Evolutionary conservation across 2,329 filamentous ascomycete species (phyloP), one percentile per base, ranked within the genome.

Genomic region (Epichloe brachyelytri): DNA sequence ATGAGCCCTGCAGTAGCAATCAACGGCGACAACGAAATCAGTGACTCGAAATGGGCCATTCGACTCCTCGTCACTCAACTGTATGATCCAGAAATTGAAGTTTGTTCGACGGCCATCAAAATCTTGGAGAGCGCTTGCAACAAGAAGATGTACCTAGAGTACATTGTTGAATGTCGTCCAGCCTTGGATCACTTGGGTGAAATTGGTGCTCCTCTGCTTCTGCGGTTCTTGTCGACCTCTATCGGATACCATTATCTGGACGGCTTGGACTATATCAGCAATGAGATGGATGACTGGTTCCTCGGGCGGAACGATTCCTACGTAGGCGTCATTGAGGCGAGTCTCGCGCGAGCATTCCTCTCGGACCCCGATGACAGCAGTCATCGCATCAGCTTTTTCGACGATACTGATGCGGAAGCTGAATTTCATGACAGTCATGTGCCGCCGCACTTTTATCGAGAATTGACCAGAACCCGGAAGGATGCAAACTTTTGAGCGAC

Each of bases 201-300:
- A 65, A 97, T 98, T 56, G 93, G 93, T 2, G 93, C 94, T 15
- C 93, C 94, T 1, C 73, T 98, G 20, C 77, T 98, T 4, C 73
- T 98, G 48, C 85, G 93, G 40, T 98, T 98, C 67, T 68, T 98
- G 50, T 96, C 90, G 0, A 97, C 91, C 0, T 96, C 90, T 2
- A 91, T 96, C 52, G 93, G 93, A 47, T 98, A 98, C 63, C 90
- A 97, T 66, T 98, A 98, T 66, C 76, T 98, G 5, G 89, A 97
- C 63, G 93, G 90, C 0, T 74, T 98, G 43, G 94, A 98, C 70
- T 98, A 98, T 64, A 98, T 98, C 66, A 96, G 90, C 55, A 93
- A 95, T 63, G 94, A 98, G 66, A 98, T 98, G 93, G 93, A 98
- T 59, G 94, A 98, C 68, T 98, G 93, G 93, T 98, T 97, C 63